phyloP scores from a whole-genome alignment of 1,284 basidiomycete genomes.

The Marasmius fiardii region DNA sequence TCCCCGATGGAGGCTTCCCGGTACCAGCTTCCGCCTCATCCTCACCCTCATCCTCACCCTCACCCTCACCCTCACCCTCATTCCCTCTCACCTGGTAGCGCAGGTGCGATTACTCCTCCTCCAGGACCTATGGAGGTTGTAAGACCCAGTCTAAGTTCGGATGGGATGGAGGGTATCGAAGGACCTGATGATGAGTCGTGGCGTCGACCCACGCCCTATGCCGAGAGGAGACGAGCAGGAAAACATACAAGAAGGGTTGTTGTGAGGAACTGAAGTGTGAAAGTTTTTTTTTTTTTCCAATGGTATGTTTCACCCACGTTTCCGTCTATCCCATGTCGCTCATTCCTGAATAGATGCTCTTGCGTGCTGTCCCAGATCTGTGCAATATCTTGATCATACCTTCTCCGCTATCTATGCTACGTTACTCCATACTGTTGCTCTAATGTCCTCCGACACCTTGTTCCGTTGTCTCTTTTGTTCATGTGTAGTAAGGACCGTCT shows the following conservation, averaged over 20 bases:
- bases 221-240: conserved; percentile 65
- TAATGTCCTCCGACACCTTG: not conserved
- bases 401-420: conserved; percentile 2
- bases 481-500: no score
- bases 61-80: conserved; percentile 37
- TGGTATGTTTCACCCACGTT: not conserved
- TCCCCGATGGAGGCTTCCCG: conserved; percentile 10
- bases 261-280: conserved; percentile 40
- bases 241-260: conserved; percentile 70
- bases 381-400: conserved; percentile 10
- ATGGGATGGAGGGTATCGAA: conserved; percentile 21
- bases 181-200: conserved; percentile 58
- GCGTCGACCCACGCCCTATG: conserved; percentile 63
- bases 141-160: conserved; percentile 26
- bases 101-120: conserved; percentile 21
- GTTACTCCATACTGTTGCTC: not conserved
- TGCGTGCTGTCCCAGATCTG: no score
- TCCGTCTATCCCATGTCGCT: no score
- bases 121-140: conserved; percentile 17
- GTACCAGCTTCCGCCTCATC: conserved; percentile 21
- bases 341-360: no score
- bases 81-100: conserved; percentile 30
- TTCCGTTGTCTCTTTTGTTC: not conserved
- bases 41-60: conserved; percentile 16
- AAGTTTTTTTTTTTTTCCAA: not conserved